A percentile compares a stretch with the other conserved stretches of the same genome.
These are phyloP conservation scores for Penicillium hesseltinei DNA, from an alignment of 2,329 filamentous ascomycete species.

Conservation along the genomic window DNA sequence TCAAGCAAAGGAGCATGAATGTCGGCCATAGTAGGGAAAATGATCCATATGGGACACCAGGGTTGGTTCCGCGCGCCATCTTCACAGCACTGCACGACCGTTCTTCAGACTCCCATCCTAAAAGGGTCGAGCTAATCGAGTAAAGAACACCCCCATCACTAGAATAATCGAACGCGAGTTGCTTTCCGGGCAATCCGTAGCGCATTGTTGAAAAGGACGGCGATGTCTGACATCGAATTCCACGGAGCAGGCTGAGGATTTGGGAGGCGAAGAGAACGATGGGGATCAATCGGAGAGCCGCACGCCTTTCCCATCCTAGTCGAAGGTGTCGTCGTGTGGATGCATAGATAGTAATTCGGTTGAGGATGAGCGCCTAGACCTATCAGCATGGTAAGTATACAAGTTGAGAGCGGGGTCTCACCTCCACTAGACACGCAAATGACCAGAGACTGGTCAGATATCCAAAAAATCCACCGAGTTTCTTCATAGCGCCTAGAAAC, in stretches of 20 bases:
- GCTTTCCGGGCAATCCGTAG: slow-evolving; percentile 66
- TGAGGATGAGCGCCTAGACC: slow-evolving; percentile 72
- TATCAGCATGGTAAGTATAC: slow-evolving; percentile 6
- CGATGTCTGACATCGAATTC: slow-evolving; percentile 88
- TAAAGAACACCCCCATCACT: slow-evolving; percentile 70
- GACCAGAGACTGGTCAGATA: slow-evolving; percentile 94
- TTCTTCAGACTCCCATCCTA: slow-evolving; percentile 72
- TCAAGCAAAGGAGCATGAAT: slow-evolving; percentile 57
- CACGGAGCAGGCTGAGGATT: slow-evolving; percentile 69
- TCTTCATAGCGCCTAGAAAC: slow-evolving; percentile 57
- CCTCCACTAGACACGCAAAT: slow-evolving; percentile 77
- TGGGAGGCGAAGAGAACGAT: slow-evolving; percentile 69
- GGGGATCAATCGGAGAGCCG: slow-evolving; percentile 68
- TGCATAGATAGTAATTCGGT: slow-evolving; percentile 90
- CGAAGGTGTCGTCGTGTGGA: slow-evolving; percentile 78
- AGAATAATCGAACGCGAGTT: slow-evolving; percentile 67
- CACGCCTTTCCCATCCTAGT: slow-evolving; percentile 68
- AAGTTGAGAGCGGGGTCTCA: slow-evolving; percentile 34
- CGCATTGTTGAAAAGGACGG: slow-evolving; percentile 67
- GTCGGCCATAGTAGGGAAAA: slow-evolving; percentile 62
- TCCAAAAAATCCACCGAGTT: slow-evolving; percentile 80
- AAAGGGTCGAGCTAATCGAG: slow-evolving; percentile 65
- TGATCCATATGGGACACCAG: slow-evolving; percentile 68
- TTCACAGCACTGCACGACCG: slow-evolving; percentile 71
- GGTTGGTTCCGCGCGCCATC: slow-evolving; percentile 63